Evolutionary conservation across 2,329 filamentous ascomycete species (phyloP).

Genomic region (Cladosporium cucumerinum): DNA sequence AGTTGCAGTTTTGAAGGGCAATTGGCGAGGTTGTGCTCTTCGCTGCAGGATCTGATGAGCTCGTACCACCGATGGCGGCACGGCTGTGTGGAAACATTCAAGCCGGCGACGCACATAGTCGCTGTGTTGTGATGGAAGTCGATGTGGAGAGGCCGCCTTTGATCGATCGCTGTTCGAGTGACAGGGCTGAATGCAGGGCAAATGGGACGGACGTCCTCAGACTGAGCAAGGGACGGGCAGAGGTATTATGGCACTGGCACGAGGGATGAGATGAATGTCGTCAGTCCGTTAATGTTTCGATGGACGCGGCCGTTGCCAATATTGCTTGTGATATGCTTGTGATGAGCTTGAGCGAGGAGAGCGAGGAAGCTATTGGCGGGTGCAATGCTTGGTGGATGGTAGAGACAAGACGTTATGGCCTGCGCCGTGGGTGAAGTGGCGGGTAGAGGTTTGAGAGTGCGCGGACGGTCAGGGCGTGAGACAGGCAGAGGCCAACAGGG

Average conservation of each 20-base stretch:
- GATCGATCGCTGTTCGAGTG: not conserved
- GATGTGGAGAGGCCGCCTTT: not conserved
- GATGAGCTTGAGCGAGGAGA: constrained; percentile 4
- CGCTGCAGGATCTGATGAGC: constrained; percentile 43
- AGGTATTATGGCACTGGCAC: constrained; percentile 3
- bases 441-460: constrained; percentile 5
- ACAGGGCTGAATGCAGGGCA: constrained; percentile 1
- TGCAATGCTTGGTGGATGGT: constrained; percentile 6
- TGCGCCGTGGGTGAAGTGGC: constrained; percentile 2
- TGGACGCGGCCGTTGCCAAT: constrained; percentile 11
- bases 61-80: constrained; percentile 52
- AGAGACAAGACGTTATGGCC: not conserved
- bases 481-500: not conserved
- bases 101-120: constrained; percentile 49
- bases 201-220: constrained; percentile 2
- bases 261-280: constrained; percentile 2
- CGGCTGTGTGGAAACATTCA: constrained; percentile 46
- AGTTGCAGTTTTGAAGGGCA: constrained; percentile 45
- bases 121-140: not conserved
- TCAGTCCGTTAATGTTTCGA: not conserved
- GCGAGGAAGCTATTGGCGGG: constrained; percentile 2
- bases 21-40: constrained; percentile 45
- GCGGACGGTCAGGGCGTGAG: constrained; percentile 6
- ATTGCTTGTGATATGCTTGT: constrained; percentile 15
- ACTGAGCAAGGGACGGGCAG: constrained; percentile 6